Evolutionary conservation across 2,329 filamentous ascomycete species (phyloP).

Genomic region (Aureobasidium uvarum): DNA sequence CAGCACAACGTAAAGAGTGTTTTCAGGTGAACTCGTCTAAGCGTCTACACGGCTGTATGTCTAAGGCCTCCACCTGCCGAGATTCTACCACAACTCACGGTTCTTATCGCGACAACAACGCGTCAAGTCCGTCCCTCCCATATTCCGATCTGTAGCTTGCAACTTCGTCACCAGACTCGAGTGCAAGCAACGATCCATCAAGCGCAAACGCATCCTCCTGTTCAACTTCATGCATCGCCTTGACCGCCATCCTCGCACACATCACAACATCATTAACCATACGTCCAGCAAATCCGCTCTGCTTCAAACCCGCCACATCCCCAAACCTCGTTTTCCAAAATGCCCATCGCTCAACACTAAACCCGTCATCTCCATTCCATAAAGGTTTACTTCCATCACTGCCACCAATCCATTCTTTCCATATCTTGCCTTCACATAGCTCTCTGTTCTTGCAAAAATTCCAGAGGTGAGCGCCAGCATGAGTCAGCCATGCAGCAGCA

Average conservation of each 20-base stretch:
- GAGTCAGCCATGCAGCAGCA: not conserved
- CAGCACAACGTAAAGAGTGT: not conserved
- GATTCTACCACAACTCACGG: not conserved
- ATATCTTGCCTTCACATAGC: not conserved
- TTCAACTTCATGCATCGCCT: not conserved
- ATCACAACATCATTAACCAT: not conserved
- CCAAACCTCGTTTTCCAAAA: constrained; percentile 6
- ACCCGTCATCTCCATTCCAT: not conserved
- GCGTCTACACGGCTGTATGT: not conserved
- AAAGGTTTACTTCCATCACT: constrained; percentile 5
- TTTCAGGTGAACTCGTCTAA: not conserved
- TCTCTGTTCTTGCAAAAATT: not conserved
- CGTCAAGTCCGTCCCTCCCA: not conserved
- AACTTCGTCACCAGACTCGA: no score
- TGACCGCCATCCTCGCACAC: not conserved
- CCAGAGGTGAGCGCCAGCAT: not conserved
- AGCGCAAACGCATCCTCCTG: not conserved
- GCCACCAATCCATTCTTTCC: not conserved
- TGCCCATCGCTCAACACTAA: not conserved
- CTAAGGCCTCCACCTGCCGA: not conserved
- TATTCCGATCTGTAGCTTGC: no score
- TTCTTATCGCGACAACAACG: not conserved
- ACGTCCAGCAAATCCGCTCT: not conserved
- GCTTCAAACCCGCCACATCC: not conserved
- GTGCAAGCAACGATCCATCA: no score